Base-by-base conservation (phyloP, 371 early-diverging fungal species). In the Mucor circinelloides region DNA sequence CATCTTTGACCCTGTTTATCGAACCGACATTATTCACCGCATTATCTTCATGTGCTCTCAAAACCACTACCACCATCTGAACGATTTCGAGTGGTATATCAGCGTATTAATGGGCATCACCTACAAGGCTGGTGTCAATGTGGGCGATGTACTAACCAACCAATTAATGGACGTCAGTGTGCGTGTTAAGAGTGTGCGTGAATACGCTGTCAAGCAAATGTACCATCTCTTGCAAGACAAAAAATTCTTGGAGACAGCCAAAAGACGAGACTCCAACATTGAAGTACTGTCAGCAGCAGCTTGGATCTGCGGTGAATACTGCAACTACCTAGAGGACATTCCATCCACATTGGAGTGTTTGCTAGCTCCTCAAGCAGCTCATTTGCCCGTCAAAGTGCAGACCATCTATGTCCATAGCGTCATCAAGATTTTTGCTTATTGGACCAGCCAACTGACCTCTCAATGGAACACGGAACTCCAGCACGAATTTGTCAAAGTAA, bases 31-130 rank as follows among this genome's bases (percentile, higher is more conserved):
- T 27, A 88, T 96, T 56, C 80, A 90, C 60, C 87, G 91, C 10
- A 94, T 97, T 42, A 63, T 97, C 3, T 77, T 75, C 46, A 91
- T 97, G 73, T 95, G 97, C 72, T 89, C 92, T 19, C 89, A 89
- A 48, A 87, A 93, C 70, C 91, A 91, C 15, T 98, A 96, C 60
- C 87, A 85, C 21, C 87, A 94, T 68, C 78, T 97, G 21, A 77
- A 88, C n/a, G 92, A 95, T 72, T 96, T 97, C 84, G 97, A 97
- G 72, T 98, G 99, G 99, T 97, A 97, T 73, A 85, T 97, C 25
- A 84, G 88, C 3, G 87, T 91, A 0, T 82, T 97, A 30, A 87
- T 91, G 2, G 92, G 91, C 58, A 81, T 97, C 19, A 89, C 91
- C 0, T 86, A 91, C 40, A 80, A 90, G 3, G 80, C 92, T 10